Evolutionary conservation across 768 basidiomycete genomes (phyloP).

Genomic region (Exidia glandulosa): DNA sequence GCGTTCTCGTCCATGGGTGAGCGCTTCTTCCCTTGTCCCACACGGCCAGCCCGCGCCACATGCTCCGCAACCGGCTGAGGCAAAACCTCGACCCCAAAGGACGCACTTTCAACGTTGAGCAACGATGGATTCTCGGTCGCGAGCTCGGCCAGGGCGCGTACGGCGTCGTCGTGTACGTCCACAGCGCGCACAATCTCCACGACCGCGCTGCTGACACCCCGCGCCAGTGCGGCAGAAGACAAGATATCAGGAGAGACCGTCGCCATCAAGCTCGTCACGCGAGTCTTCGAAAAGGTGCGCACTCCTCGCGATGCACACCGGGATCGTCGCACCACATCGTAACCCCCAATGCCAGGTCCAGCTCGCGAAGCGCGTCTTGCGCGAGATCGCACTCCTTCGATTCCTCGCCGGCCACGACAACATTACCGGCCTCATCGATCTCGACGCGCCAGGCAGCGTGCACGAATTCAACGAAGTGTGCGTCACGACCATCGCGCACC

Average conservation of each 20-base stretch:
- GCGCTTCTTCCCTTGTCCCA: background rate
- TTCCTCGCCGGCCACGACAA: slow-evolving; percentile 87
- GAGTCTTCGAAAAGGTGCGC: slow-evolving; percentile 69
- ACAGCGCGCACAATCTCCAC: no score
- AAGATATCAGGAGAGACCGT: slow-evolving; percentile 74
- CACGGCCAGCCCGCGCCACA: background rate
- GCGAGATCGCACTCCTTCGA: slow-evolving; percentile 84
- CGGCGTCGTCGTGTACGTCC: slow-evolving; percentile 82
- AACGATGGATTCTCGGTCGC: slow-evolving; percentile 78
- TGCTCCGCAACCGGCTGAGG: background rate
- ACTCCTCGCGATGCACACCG: background rate
- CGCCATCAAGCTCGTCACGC: slow-evolving; percentile 90
- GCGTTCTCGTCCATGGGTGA: slow-evolving; percentile 21
- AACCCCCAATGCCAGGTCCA: slow-evolving; percentile 31
- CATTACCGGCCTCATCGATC: slow-evolving; percentile 47
- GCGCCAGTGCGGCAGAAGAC: slow-evolving; percentile 34
- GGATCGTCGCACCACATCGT: background rate
- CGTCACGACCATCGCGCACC: slow-evolving; percentile 13
- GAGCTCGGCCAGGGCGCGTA: slow-evolving; percentile 97
- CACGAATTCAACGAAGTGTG: slow-evolving; percentile 91
- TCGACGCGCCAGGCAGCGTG: slow-evolving; percentile 78
- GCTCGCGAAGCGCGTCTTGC: slow-evolving; percentile 80
- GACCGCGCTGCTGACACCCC: slow-evolving; percentile 35
- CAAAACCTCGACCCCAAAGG: slow-evolving; percentile 18
- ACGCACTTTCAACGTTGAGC: slow-evolving; percentile 81